A percentile compares a stretch with the other conserved stretches of the same genome.
Conservation (phyloP, 495 filamentous ascomycete species). For the Glonium stellatum region DNA sequence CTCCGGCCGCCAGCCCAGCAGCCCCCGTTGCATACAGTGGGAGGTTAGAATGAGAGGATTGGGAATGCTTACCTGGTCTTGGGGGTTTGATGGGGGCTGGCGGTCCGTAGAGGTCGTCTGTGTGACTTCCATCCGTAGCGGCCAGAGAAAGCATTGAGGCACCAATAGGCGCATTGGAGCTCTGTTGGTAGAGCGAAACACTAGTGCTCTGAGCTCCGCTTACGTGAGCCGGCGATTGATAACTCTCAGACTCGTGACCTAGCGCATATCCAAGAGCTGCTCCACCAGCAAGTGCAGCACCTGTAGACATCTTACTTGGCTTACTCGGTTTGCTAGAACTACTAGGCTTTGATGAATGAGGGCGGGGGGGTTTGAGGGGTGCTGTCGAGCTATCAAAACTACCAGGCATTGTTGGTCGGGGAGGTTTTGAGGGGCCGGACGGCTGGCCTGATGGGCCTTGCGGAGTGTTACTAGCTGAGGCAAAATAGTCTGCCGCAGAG, state of each 20-base stretch:
- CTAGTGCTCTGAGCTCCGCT: slow-evolving; percentile 11
- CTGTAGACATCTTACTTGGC: slow-evolving; percentile 19
- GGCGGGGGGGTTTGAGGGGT: slow-evolving; percentile 26
- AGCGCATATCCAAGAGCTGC: slow-evolving; percentile 31
- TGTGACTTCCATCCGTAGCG: slow-evolving; percentile 20
- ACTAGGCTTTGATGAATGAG: slow-evolving; percentile 8
- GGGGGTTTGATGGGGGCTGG: slow-evolving; percentile 20
- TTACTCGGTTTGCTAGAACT: slow-evolving; percentile 15
- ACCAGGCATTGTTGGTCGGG: slow-evolving; percentile 18
- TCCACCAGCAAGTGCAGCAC: slow-evolving; percentile 23
- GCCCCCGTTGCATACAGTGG: slow-evolving; percentile 44
- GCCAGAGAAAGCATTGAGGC: slow-evolving; percentile 2
- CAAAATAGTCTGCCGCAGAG: slow-evolving; percentile 38
- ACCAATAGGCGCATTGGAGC: slow-evolving; percentile 1
- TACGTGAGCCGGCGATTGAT: slow-evolving; percentile 11
- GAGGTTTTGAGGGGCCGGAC: slow-evolving; percentile 10
- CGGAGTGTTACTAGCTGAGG: neutral
- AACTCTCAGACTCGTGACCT: slow-evolving; percentile 18
- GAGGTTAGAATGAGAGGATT: slow-evolving; percentile 38
- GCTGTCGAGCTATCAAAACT: slow-evolving; percentile 14
- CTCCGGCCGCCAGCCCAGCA: slow-evolving; percentile 42
- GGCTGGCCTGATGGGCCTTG: neutral
- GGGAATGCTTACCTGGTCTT: slow-evolving; percentile 24
- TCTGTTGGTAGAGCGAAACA: slow-evolving; percentile 23
- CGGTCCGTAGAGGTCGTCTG: neutral